Evolutionary conservation across 805 yeast genomes (phyloP), one percentile per base, ranked within the genome.

Genomic region (Yamadazyma paraphyllophila): DNA sequence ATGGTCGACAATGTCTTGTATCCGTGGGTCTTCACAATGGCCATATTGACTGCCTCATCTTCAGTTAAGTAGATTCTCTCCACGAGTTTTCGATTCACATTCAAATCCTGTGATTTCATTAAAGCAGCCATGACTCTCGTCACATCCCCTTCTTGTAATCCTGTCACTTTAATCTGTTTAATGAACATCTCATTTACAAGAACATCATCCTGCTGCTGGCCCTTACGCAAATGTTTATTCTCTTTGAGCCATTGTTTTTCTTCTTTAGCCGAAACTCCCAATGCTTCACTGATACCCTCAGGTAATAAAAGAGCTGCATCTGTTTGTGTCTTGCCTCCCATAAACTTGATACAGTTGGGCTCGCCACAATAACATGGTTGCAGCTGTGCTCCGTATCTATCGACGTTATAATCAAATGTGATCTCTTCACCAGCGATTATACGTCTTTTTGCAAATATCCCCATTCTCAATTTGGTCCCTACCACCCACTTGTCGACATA

Each of bases 401-500:
- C 99, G 29, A 94, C 98, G 58, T 92, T 92, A 65, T 92, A 92
- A 60, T 86, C 91, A 63, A 86, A 86, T 0, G 97, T 88, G 54
- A 92, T 81, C 62, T 92, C 99, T 64, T 94, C 98, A 44, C 96
- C 97, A 48, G 65, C 63, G 7, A 52, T 37, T 43, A 92, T 88
- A 24, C 73, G 65, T 51, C 96, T 73, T 54, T 86, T 86, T 41
- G 97, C 88, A 62, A 92, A 94, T 17, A 92, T 86, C 25, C 98
- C 99, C 98, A 94, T 94, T 53, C 89, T 77, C 46, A 89, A 73
- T 61, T 88, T 85, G 48, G 86, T 88, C 25, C 90, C 90, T 11
- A 92, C 98, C 13, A 91, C 94, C 99, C 99, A 92, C 69, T 92
- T 92, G 64, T 92, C 97, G 36, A 92, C 96, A 57, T 80, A 88